Percentiles rank a stretch among this genome's conserved stretches.
Conservation (phyloP, 306 rosid species). For the Biancaea sappan region DNA sequence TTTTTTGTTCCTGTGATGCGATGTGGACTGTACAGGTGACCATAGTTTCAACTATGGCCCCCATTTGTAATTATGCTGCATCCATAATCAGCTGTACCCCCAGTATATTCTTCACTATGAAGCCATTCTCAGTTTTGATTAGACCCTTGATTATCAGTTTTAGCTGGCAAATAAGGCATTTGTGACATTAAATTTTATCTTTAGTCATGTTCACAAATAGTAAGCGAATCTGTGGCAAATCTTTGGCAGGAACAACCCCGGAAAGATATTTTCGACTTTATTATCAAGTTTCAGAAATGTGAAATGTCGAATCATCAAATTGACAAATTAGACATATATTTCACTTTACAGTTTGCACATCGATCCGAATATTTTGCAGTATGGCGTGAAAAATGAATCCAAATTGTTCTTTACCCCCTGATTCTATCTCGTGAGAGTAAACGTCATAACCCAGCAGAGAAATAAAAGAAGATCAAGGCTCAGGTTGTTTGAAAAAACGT, state of each 20-base stretch:
- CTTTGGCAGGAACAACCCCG: too few species aligned
- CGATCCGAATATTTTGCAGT: not conserved
- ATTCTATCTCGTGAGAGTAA: too few species aligned
- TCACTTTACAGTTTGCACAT: not conserved
- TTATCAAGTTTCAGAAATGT: not conserved
- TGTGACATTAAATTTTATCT: not conserved
- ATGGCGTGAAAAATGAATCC: not conserved
- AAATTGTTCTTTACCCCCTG: too few species aligned
- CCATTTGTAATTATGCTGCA: conserved; percentile 38
- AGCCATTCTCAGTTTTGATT: conserved; percentile 36
- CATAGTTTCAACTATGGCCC: conserved; percentile 36
- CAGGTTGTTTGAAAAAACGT: too few species aligned
- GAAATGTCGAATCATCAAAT: not conserved
- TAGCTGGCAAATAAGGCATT: conserved; percentile 1
- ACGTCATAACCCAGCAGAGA: too few species aligned
- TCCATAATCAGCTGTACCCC: conserved; percentile 21
- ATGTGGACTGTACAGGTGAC: conserved; percentile 37
- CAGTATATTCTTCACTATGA: conserved; percentile 37
- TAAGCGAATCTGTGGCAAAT: not conserved
- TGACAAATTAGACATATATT: not conserved
- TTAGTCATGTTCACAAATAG: not conserved
- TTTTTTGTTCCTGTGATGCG: conserved; percentile 37
- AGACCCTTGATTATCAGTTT: conserved; percentile 32
- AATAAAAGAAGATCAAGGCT: too few species aligned
- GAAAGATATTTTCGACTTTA: not conserved